Base-by-base conservation (phyloP, 768 basidiomycete species). In the Leccinum imitatum region DNA sequence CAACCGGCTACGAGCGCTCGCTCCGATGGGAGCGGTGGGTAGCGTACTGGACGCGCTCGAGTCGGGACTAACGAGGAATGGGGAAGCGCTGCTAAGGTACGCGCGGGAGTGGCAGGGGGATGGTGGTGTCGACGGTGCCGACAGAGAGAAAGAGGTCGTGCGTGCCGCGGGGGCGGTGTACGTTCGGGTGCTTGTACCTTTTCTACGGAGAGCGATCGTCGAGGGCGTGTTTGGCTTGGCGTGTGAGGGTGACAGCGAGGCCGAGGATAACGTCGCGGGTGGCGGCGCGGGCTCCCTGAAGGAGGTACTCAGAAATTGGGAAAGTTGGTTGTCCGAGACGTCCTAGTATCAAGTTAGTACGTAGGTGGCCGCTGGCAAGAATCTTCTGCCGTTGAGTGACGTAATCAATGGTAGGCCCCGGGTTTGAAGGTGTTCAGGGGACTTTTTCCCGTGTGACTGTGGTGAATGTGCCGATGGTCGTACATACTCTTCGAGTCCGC, bases 1-100 rank as follows among this genome's bases (percentile, higher is more conserved):
- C 48, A 98, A 98, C 71, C 81, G 86, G 3, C 77, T 98, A 21
- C 87, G 95, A 3, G 78, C 93, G 11, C 83, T 96, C 13, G 90
- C 90, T 3, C 93, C 93, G 3, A 75, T 83, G 13, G 78, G 77
- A 11, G 78, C 89, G n/a, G 67, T 86, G 50, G 65, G 68, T 1
- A 78, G 80, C n/a, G 75, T 92, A 10, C 67, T 78, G 1, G 65
- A 65, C 1, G 73, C 77, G n/a, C 75, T 91, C 23, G 86, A 89
- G 53, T 71, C 67, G 3, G 75, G 80, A 7, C 75, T 93, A 17
- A 78, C 75, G 2, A 72, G 70, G 35, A 75, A 78, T 4, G 84
- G 83, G 6, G 67, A 75, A 10, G 73, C 75, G 8, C 62, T 93
- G 33, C 61, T 86, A 13, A 71, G 60, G 1, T 87, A 87, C 60